Evolutionary conservation across 169 alveolate genomes (phyloP).

Genomic region (Cryptosporidium baileyi): DNA sequence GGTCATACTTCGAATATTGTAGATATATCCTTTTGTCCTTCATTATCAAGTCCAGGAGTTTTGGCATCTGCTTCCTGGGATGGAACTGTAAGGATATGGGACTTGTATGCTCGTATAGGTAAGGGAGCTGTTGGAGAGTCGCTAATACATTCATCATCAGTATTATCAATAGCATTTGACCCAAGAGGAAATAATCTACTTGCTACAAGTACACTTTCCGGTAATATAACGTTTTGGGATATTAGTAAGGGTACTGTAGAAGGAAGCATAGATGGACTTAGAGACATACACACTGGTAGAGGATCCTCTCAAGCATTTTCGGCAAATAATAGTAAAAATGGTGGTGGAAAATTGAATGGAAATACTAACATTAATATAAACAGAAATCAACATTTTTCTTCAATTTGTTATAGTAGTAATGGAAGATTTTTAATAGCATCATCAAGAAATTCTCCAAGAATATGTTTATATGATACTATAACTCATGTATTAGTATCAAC

Average conservation of each 20-base stretch:
- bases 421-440: conserved; percentile 77
- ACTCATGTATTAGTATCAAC: conserved; percentile 73
- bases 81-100: conserved; percentile 90
- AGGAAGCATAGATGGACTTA: conserved; percentile 87
- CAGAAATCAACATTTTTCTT: conserved; percentile 77
- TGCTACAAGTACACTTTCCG: conserved; percentile 84
- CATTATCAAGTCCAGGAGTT: conserved; percentile 79
- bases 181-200: conserved; percentile 90
- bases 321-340: conserved; percentile 74
- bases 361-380: conserved; percentile 67
- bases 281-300: conserved; percentile 84
- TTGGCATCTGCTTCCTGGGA: conserved; percentile 96
- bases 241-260: conserved; percentile 77
- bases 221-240: conserved; percentile 85
- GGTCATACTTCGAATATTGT: conserved; percentile 95
- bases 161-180: conserved; percentile 86
- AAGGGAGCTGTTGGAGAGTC: conserved; percentile 91
- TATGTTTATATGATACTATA: conserved; percentile 77
- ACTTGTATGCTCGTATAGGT: conserved; percentile 80
- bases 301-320: conserved; percentile 77
- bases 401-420: conserved; percentile 75
- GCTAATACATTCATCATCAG: conserved; percentile 86
- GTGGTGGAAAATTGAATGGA: conserved; percentile 46
- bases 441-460: conserved; percentile 78
- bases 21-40: conserved; percentile 86